Evolutionary conservation across 1,284 basidiomycete species (phyloP).

Genomic region (Rhizoctonia solani): DNA sequence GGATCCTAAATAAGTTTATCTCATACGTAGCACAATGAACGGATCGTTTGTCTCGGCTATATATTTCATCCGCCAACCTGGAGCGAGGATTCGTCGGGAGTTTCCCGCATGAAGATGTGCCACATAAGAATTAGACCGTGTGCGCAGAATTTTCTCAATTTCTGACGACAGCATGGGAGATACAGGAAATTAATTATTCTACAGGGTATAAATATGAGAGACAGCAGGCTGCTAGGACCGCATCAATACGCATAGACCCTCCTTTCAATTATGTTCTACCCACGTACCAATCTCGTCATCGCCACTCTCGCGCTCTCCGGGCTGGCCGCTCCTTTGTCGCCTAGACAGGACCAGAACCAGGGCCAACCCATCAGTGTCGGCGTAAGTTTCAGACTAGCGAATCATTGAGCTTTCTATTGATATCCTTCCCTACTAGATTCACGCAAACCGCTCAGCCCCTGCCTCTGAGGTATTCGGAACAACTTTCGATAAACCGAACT

Average conservation of each 20-base stretch:
- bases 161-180: too few relatives aligned
- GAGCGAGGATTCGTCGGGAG: too few relatives aligned
- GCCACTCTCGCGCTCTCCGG: neutral
- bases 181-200: too few relatives aligned
- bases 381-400: slow-evolving; percentile 3
- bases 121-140: too few relatives aligned
- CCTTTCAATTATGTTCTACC: neutral
- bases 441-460: slow-evolving; percentile 1
- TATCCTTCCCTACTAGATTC: too few relatives aligned
- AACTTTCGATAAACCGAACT: slow-evolving; percentile 9
- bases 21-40: neutral
- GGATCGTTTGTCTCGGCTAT: too few relatives aligned
- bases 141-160: too few relatives aligned
- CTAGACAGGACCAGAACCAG: slow-evolving; percentile 3
- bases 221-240: neutral
- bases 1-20: neutral
- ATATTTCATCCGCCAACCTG: too few relatives aligned
- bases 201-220: neutral
- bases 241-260: neutral
- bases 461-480: slow-evolving; percentile 25
- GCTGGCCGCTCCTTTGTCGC: neutral
- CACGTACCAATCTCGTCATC: neutral
- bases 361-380: slow-evolving; percentile 30
- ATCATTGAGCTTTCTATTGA: too few relatives aligned
- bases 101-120: too few relatives aligned